These are phyloP conservation scores for Stephania japonica DNA, from an alignment of 164 flowering plant genomes.

Conservation along the genomic window DNA sequence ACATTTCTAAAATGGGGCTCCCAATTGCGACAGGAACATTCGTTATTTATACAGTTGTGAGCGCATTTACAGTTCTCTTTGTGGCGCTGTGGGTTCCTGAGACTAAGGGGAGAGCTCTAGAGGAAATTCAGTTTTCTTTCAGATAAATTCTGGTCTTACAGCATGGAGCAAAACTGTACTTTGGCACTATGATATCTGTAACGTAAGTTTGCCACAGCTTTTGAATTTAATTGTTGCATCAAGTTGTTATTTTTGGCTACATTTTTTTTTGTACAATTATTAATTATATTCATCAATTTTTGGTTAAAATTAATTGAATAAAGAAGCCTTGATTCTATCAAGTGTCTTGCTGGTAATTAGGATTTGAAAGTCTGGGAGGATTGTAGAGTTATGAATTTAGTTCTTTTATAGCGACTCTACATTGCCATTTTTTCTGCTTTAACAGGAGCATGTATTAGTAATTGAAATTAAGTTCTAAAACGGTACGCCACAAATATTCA, in stretches of 20 bases:
- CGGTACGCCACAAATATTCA: no score
- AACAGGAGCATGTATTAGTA: no score
- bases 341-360: not conserved
- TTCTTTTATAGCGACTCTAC: no score
- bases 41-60: conserved; percentile 47
- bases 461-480: no score
- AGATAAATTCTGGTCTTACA: conserved; percentile 27
- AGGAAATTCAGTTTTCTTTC: conserved; percentile 73
- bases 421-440: no score
- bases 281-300: not conserved
- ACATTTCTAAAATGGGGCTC: conserved; percentile 3
- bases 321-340: not conserved
- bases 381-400: not conserved
- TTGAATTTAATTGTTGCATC: not conserved
- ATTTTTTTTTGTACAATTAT: not conserved
- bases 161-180: conserved; percentile 1
- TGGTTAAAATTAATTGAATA: not conserved
- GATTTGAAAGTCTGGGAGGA: not conserved
- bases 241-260: not conserved
- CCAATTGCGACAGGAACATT: conserved; percentile 56
- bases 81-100: conserved; percentile 69
- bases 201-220: not conserved
- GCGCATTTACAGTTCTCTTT: conserved; percentile 58
- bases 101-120: conserved; percentile 74
- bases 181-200: not conserved